These are phyloP conservation scores for Pseudonitzschia delicatissima DNA, from an alignment of 108 stramenopile genomes.

Conservation along the genomic window DNA sequence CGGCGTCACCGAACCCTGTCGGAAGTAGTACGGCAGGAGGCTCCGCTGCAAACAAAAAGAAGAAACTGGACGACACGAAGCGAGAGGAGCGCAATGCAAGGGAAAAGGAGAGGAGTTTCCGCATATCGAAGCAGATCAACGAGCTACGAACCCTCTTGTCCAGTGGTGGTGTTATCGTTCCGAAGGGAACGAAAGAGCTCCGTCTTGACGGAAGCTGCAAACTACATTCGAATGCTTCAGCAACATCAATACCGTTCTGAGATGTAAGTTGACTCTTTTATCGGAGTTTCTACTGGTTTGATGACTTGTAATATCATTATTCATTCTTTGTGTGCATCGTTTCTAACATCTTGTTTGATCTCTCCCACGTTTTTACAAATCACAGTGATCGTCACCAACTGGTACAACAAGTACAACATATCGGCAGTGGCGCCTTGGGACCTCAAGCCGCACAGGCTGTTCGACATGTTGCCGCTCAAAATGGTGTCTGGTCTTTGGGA, in stretches of 20 bases:
- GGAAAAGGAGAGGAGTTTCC: slow-evolving; percentile 86
- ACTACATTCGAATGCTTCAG: slow-evolving; percentile 86
- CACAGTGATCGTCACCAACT: slow-evolving; percentile 58
- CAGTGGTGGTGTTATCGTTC: slow-evolving; percentile 83
- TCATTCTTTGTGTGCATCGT: neutral
- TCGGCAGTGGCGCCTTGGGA: slow-evolving; percentile 75
- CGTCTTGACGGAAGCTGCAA: slow-evolving; percentile 83
- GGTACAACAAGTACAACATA: slow-evolving; percentile 80
- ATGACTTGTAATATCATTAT: neutral
- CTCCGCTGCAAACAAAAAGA: neutral
- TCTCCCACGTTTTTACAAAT: neutral
- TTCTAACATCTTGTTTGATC: neutral
- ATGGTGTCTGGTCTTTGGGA: slow-evolving; percentile 69
- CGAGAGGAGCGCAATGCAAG: slow-evolving; percentile 85
- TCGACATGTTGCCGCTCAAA: slow-evolving; percentile 58
- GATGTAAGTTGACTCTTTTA: slow-evolving; percentile 46
- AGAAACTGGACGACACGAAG: slow-evolving; percentile 40
- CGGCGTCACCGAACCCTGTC: no score
- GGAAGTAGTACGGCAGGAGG: neutral
- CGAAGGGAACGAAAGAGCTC: slow-evolving; percentile 90
- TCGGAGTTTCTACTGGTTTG: neutral
- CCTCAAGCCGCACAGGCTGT: slow-evolving; percentile 62
- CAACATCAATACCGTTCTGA: slow-evolving; percentile 82
- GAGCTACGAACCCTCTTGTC: slow-evolving; percentile 72
- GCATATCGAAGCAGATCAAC: slow-evolving; percentile 81